Base-by-base conservation (phyloP, 2,329 filamentous ascomycete genomes). In the Bipolaris gigantea region DNA sequence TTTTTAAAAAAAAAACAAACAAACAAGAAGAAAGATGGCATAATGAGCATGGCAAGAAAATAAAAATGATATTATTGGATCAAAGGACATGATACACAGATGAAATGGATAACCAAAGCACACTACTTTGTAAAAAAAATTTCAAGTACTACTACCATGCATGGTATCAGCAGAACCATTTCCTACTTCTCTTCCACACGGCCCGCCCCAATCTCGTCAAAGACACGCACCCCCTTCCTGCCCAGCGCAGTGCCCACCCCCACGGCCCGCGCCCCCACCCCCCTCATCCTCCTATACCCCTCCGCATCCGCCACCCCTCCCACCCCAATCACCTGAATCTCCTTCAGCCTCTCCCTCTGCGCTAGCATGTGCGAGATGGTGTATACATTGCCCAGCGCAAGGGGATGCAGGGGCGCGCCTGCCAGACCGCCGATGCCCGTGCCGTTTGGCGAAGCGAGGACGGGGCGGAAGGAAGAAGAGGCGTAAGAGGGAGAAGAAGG, bases 331-430 rank as follows among this genome's bases (percentile, higher is more conserved):
- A 92, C 78, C 15, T 77, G 76, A 21, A 92, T 77, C n/a, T 80
- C 76, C 9, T 72, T 72, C 43, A 90, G 71, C 50, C 72, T 54
- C 0, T 76, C 64, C 13, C 79, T 65, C 32, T 74, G 71, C 60
- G 87, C 83, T 15, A 92, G 70, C 73, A 89, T 68, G 18, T 69
- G 72, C 18, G 85, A 75, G n/a, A 93, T 79, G 1, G 83, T 86
- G n/a, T 78, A 78, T 30, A 92, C 89, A 63, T 92, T 93, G 0
- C 89, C 89, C 27, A 93, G 72, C 0, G 89, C 86, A 0, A 93
- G 75, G 0, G 88, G 85, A 72, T 92, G 89, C 39, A 93, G 74
- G 16, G 88, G 82, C 10, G 87, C 81, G 0, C 89, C 89, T 0
- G 87, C 89, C 74, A 92, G 79, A 0, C 89, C 89, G 0, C 89